Percentiles rank a stretch among this genome's conserved stretches.
These are phyloP conservation scores for Eimeria necatrix DNA, from an alignment of 169 alveolate species.

Conservation along the genomic window DNA sequence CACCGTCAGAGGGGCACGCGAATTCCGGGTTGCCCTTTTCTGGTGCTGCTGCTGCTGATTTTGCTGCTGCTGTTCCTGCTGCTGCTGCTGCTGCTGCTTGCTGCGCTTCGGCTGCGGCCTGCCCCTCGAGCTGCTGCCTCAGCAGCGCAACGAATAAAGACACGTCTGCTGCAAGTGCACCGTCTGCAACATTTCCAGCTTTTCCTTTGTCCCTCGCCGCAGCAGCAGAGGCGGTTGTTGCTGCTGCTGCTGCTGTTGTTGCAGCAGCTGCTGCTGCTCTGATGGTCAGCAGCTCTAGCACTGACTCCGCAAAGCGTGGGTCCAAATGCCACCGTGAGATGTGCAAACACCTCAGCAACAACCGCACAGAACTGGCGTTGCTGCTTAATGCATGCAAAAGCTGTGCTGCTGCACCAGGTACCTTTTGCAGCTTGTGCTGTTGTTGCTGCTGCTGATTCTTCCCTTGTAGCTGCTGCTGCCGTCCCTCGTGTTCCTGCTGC, in stretches of 20 bases:
- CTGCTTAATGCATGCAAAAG: not conserved
- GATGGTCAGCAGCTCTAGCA: not conserved
- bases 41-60: not conserved
- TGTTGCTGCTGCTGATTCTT: not conserved
- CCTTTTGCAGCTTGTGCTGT: constrained; percentile 12
- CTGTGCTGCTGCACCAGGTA: not conserved
- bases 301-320: not conserved
- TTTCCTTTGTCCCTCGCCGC: not conserved
- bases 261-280: constrained; percentile 6
- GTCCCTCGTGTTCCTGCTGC: not conserved
- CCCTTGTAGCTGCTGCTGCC: not conserved
- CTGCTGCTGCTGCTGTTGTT: constrained; percentile 48
- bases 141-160: not conserved
- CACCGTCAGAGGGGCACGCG: not conserved
- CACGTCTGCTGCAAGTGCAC: not conserved
- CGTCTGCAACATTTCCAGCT: not conserved
- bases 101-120: not conserved
- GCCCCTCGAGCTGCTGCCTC: constrained; percentile 27
- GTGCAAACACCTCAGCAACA: not conserved
- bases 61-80: not conserved
- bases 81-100: not conserved
- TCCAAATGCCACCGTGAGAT: not conserved
- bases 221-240: not conserved
- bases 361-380: not conserved
- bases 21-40: not conserved